Evolutionary conservation across 371 early-diverging fungal genomes (phyloP).

Genomic region (Conidiobolus incongruus): DNA sequence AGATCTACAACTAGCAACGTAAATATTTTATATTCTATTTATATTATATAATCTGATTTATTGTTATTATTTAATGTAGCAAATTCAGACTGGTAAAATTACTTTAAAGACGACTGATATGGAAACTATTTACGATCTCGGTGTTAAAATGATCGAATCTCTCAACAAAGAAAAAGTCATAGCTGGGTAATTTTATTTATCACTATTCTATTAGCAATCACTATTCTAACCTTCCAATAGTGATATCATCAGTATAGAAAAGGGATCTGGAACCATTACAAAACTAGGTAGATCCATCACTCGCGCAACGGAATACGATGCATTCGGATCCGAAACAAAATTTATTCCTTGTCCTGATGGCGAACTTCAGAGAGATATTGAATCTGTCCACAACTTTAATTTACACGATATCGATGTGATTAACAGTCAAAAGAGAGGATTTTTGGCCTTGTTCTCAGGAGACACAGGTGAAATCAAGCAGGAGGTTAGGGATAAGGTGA

Average conservation of each 20-base stretch:
- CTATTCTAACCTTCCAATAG: too few species aligned
- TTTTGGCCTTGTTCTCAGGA: conserved; percentile 86
- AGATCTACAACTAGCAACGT: conserved; percentile 72
- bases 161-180: conserved; percentile 93
- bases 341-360: conserved; percentile 99
- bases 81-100: conserved; percentile 87
- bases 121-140: conserved; percentile 98
- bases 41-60: not conserved
- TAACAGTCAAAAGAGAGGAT: conserved; percentile 93
- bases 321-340: conserved; percentile 69
- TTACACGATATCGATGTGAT: conserved; percentile 99
- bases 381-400: conserved; percentile 90
- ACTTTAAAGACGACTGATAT: conserved; percentile 98
- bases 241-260: conserved; percentile 97
- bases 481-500: conserved; percentile 96
- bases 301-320: conserved; percentile 90
- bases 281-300: conserved; percentile 88
- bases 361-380: conserved; percentile 91
- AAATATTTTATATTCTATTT: conserved; percentile 10
- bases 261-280: conserved; percentile 92
- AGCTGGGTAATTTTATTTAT: conserved; percentile 41
- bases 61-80: not conserved
- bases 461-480: conserved; percentile 95
- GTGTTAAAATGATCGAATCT: conserved; percentile 93
- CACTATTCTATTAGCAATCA: not conserved